These are phyloP conservation scores for Gossypium bickii DNA, from an alignment of 345 rosid genomes.

Conservation along the genomic window DNA sequence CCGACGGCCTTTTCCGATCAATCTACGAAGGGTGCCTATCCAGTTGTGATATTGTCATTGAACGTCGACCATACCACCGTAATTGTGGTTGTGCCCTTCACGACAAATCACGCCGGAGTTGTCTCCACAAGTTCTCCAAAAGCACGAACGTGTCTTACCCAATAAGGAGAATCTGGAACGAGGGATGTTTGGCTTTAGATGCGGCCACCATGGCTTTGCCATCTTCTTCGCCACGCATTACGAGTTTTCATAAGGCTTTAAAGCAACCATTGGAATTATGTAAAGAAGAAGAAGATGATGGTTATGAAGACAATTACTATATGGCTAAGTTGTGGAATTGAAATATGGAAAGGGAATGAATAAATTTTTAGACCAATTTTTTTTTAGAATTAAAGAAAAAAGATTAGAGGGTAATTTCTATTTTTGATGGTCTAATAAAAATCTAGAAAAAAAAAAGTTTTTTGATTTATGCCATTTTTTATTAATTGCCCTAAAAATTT, in stretches of 20 bases:
- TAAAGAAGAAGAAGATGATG: not conserved
- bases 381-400: too few relatives aligned
- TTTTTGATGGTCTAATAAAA: too few relatives aligned
- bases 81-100: slow-evolving; percentile 63
- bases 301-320: not conserved
- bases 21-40: slow-evolving; percentile 56
- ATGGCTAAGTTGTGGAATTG: not conserved
- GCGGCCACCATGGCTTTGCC: slow-evolving; percentile 32
- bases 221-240: slow-evolving; percentile 32
- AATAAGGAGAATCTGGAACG: slow-evolving; percentile 54
- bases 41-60: slow-evolving; percentile 34
- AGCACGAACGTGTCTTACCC: slow-evolving; percentile 43
- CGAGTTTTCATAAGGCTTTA: not conserved
- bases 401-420: not conserved
- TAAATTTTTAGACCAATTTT: not conserved
- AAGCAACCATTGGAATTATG: not conserved
- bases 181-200: slow-evolving; percentile 42
- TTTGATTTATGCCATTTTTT: not conserved
- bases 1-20: slow-evolving; percentile 47
- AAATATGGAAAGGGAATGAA: not conserved
- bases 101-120: slow-evolving; percentile 21
- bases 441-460: too few relatives aligned
- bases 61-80: slow-evolving; percentile 64
- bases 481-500: not conserved
- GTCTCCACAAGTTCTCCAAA: slow-evolving; percentile 22